A percentile compares a stretch with the other conserved stretches of the same genome.
These are phyloP conservation scores for Globisporangium radiosum DNA, from an alignment of 352 stramenopile species.

Conservation along the genomic window DNA sequence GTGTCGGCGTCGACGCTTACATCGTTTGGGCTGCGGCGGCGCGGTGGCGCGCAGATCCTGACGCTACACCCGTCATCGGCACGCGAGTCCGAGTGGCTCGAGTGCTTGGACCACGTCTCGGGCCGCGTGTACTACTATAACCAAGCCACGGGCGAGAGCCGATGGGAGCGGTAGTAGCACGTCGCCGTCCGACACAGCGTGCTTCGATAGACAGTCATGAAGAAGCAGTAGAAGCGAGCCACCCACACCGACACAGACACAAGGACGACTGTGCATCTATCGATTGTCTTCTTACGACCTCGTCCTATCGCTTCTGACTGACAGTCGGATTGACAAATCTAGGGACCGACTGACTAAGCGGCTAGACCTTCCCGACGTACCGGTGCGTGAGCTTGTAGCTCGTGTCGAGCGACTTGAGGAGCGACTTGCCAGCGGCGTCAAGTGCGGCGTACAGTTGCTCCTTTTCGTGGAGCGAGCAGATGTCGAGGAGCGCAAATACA, in stretches of 20 bases:
- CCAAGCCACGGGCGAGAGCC: constrained; percentile 62
- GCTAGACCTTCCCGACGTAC: constrained; percentile 81
- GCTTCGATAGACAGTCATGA: neutral
- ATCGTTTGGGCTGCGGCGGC: constrained; percentile 19
- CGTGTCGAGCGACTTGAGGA: constrained; percentile 81
- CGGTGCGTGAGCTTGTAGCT: constrained; percentile 85
- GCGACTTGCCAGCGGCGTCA: constrained; percentile 74
- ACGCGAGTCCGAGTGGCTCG: constrained; percentile 31
- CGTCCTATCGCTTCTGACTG: constrained; percentile 1
- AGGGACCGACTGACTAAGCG: no score
- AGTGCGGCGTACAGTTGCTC: constrained; percentile 80
- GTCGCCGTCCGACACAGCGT: neutral
- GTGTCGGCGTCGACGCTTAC: constrained; percentile 10
- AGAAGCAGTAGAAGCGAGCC: neutral
- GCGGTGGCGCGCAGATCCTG: constrained; percentile 8
- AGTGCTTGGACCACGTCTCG: constrained; percentile 48
- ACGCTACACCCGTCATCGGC: constrained; percentile 6
- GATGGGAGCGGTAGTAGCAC: constrained; percentile 31
- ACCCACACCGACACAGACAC: neutral
- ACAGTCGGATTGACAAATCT: no score
- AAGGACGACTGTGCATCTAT: neutral
- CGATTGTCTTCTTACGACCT: neutral
- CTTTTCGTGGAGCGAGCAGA: constrained; percentile 81
- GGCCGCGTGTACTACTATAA: constrained; percentile 71
- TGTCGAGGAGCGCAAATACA: constrained; percentile 73